These are phyloP conservation scores for Asterella californica DNA, from an alignment of 225 moss, liverwort and hornwort genomes.

Conservation along the genomic window DNA sequence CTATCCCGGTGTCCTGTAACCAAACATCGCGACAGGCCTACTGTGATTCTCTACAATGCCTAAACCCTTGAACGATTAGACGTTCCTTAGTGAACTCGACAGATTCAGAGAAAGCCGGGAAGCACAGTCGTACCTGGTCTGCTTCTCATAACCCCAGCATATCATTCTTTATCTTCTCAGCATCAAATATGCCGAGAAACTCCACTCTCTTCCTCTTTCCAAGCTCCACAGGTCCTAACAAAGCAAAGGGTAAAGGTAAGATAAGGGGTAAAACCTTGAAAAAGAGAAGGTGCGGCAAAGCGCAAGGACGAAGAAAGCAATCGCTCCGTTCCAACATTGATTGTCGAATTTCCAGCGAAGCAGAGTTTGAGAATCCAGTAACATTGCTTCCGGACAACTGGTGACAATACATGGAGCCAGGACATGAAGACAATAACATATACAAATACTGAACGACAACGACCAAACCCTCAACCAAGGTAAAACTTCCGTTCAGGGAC, in stretches of 20 bases:
- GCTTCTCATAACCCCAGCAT: constrained; percentile 2
- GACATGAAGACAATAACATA: not conserved
- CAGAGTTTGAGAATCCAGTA: not conserved
- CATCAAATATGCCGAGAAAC: constrained; percentile 1
- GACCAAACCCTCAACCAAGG: not conserved
- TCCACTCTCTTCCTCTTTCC: not conserved
- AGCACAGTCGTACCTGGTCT: not conserved
- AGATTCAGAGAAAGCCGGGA: not conserved
- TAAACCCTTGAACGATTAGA: too few relatives aligned
- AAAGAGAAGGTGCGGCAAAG: not conserved
- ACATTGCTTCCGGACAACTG: not conserved
- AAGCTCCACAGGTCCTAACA: constrained; percentile 5
- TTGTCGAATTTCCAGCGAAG: not conserved
- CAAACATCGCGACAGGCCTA: not conserved
- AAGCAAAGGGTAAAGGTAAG: not conserved
- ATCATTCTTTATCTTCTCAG: constrained; percentile 4
- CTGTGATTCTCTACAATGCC: too few relatives aligned
- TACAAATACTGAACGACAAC: not conserved
- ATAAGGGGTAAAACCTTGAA: not conserved
- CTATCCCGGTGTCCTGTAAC: not conserved
- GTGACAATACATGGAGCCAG: not conserved
- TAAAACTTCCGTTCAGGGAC: not conserved
- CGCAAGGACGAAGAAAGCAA: not conserved
- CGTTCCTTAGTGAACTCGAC: not conserved
- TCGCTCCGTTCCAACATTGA: not conserved